Conservation (phyloP, 805 yeast species). For the Candida michaelii region DNA sequence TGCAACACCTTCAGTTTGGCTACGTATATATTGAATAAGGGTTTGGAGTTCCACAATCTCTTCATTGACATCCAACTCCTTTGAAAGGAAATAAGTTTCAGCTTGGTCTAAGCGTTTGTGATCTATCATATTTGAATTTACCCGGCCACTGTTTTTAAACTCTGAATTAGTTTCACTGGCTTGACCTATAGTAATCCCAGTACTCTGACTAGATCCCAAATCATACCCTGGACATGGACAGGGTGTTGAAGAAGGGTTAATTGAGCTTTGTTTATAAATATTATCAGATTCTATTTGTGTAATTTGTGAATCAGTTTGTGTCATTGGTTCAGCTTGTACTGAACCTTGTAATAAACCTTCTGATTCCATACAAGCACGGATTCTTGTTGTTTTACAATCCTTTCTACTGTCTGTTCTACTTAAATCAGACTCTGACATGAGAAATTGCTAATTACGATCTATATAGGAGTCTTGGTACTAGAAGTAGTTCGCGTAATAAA, state of each 20-base stretch:
- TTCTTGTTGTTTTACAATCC: no score
- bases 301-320: not conserved
- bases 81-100: not conserved
- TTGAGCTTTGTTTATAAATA: constrained; percentile 1
- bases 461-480: not conserved
- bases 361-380: no score
- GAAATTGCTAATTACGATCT: no score
- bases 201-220: no score
- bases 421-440: no score
- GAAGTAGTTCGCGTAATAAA: not conserved
- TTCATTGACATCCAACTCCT: not conserved
- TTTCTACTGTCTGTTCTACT: no score
- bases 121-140: not conserved
- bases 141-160: no score
- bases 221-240: constrained; percentile 3
- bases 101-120: not conserved
- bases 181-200: no score
- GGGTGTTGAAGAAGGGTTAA: constrained; percentile 8
- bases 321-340: not conserved
- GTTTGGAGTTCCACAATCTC: not conserved
- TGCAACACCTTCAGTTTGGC: not conserved
- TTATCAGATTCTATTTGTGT: not conserved
- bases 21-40: not conserved
- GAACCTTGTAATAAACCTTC: no score
- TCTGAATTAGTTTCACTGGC: no score